Evolutionary conservation across 2,329 filamentous ascomycete species (phyloP).

Genomic region (Fusarium mundagurra): DNA sequence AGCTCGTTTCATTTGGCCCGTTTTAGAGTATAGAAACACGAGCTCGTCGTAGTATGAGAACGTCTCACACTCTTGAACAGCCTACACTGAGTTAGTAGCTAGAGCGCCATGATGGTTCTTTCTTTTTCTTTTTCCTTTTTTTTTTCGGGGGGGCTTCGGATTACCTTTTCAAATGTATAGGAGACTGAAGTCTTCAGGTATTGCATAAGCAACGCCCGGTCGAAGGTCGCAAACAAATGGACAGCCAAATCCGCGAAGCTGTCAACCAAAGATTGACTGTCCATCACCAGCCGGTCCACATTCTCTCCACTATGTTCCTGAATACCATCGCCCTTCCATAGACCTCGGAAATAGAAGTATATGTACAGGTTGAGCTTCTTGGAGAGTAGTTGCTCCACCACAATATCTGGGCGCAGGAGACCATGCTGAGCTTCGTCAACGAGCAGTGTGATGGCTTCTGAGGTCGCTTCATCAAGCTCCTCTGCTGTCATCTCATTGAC

Average conservation of each 20-base stretch:
- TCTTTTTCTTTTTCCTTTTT: too few species aligned
- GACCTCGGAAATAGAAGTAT: conserved; percentile 88
- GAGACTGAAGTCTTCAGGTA: conserved; percentile 86
- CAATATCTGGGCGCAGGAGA: conserved; percentile 79
- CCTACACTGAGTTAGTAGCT: conserved; percentile 54
- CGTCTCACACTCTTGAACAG: conserved; percentile 79
- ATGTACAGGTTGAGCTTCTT: conserved; percentile 78
- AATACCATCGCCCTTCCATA: conserved; percentile 82
- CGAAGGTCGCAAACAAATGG: conserved; percentile 85
- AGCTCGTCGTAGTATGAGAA: conserved; percentile 88
- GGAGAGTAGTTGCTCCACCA: conserved; percentile 79
- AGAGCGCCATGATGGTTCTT: not conserved
- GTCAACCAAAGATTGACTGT: conserved; percentile 78
- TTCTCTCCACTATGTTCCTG: conserved; percentile 63
- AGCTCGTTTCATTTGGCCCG: conserved; percentile 90
- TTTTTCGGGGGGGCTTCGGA: not conserved
- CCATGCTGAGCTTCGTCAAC: conserved; percentile 93
- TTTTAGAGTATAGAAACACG: conserved; percentile 96
- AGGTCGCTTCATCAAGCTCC: conserved; percentile 82
- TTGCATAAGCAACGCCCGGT: conserved; percentile 82
- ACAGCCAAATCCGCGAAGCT: conserved; percentile 88
- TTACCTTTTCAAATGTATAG: conserved; percentile 83
- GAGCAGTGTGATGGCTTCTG: conserved; percentile 85
- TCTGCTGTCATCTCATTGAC: conserved; percentile 70
- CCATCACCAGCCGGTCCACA: conserved; percentile 65